Percentiles rank a stretch among this genome's conserved stretches.
Evolutionary conservation across 495 filamentous ascomycete genomes (phyloP).

Genomic region (Amniculicola lignicola): DNA sequence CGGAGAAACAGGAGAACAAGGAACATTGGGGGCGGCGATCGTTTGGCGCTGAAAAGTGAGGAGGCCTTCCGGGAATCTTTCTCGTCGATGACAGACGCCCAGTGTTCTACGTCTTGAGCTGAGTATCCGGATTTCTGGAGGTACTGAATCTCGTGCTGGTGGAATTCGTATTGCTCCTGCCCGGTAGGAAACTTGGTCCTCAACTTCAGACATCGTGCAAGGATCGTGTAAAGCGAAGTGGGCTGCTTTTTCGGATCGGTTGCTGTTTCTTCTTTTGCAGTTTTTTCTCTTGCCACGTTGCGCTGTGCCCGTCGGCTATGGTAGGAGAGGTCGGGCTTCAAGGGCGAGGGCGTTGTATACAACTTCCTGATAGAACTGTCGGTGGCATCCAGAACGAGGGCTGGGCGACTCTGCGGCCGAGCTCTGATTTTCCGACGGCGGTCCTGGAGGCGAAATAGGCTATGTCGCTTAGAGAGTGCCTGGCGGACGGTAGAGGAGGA

Average conservation of each 20-base stretch:
- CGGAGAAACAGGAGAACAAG: constrained; percentile 29
- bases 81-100: constrained; percentile 7
- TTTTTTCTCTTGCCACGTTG: too few species aligned
- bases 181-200: neutral
- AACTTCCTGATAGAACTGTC: neutral
- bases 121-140: constrained; percentile 14
- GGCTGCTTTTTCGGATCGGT: neutral
- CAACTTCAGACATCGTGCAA: constrained; percentile 11
- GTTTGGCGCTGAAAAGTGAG: neutral
- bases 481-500: too few species aligned
- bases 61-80: constrained; percentile 2
- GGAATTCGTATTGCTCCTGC: constrained; percentile 1
- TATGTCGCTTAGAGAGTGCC: too few species aligned
- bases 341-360: neutral
- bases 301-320: neutral
- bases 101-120: constrained; percentile 1
- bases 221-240: constrained; percentile 13
- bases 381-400: constrained; percentile 4
- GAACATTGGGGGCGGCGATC: constrained; percentile 24
- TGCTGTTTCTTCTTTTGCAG: too few species aligned
- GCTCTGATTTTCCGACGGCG: neutral
- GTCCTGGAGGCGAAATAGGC: too few species aligned
- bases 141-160: neutral
- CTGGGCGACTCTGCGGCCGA: constrained; percentile 3
- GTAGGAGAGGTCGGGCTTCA: neutral